Base-by-base conservation (phyloP, 2,329 filamentous ascomycete genomes). In the Microascus cirrosus region DNA sequence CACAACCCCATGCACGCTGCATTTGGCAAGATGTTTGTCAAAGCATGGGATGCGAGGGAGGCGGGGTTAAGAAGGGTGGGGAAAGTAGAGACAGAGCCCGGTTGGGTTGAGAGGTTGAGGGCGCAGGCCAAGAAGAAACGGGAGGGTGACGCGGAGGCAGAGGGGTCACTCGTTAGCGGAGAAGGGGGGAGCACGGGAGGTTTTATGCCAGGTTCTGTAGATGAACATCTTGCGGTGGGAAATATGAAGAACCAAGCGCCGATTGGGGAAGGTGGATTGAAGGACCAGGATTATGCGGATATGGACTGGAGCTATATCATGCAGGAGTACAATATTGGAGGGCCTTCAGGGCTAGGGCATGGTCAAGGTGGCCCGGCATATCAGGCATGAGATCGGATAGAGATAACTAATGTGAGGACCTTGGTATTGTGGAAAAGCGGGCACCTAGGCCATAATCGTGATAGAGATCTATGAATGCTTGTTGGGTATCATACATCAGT, bases 1-100 rank as follows among this genome's bases (percentile, higher is more conserved):
- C 74, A 77, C 55, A 83, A 74, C 51, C 82, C 81, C 7, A 74
- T 84, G 70, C 81, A 84, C 63, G 69, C 78, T 34, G 77, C 78
- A 1, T 83, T 87, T 60, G 78, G 79, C 1, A 72, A 73, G 22
- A 73, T 81, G 20, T 80, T 87, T 48, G 69, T 86, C 59, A 84
- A 83, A 63, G 82, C 83, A 0, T 87, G 84, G 84, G 77, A 80
- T 51, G 79, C 79, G 2, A 77, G 78, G 58, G 77, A 78, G 62
- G 71, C 74, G 1, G 76, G 77, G 13, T 73, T 77, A 61, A 61
- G 69, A 4, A 71, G 73, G 55, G 67, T 71, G 7, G 80, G 80
- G 0, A 73, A 72, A 34, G 66, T 71, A 1, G 60, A 76, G 2
- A 63, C 69, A 18, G 70, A 71, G 13, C 80, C 80, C 2, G 68